Conservation (phyloP, 2,329 filamentous ascomycete genomes). For the Cercospora zeae-maydis region DNA sequence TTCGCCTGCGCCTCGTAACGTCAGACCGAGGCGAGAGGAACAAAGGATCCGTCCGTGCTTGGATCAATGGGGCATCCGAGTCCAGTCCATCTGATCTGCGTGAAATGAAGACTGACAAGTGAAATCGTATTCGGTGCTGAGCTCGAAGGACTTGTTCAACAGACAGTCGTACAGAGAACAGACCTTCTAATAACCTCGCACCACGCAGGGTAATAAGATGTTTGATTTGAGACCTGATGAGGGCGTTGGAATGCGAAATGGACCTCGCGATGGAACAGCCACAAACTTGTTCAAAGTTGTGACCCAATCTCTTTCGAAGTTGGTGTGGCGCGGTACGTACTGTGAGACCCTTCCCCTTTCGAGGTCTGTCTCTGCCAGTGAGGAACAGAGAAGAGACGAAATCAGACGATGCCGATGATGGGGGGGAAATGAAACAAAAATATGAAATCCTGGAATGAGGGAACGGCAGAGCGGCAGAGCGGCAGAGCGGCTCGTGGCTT, state of each 20-base stretch:
- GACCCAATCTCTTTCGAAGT: background rate
- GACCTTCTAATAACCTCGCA: no score
- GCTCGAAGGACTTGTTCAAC: no score
- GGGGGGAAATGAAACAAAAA: background rate
- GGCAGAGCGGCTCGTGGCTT: background rate
- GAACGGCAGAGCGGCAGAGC: background rate
- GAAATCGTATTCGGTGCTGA: no score
- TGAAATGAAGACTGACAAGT: no score
- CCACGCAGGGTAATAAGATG: background rate
- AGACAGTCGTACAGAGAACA: no score
- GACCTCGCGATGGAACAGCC: background rate
- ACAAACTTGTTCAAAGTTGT: background rate
- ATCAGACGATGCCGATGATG: background rate
- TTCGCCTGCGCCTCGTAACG: no score
- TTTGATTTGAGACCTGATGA: background rate
- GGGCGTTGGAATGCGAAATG: no score
- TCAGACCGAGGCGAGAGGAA: no score
- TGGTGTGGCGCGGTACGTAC: constrained; percentile 2
- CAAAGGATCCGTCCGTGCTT: no score
- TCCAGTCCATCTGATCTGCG: no score
- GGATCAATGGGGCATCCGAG: no score
- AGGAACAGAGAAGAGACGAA: background rate
- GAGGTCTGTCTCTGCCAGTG: background rate
- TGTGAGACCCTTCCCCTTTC: constrained; percentile 3
- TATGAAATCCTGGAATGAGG: background rate